Base-by-base conservation (phyloP, 345 rosid genomes). In the Populus euphratica region DNA sequence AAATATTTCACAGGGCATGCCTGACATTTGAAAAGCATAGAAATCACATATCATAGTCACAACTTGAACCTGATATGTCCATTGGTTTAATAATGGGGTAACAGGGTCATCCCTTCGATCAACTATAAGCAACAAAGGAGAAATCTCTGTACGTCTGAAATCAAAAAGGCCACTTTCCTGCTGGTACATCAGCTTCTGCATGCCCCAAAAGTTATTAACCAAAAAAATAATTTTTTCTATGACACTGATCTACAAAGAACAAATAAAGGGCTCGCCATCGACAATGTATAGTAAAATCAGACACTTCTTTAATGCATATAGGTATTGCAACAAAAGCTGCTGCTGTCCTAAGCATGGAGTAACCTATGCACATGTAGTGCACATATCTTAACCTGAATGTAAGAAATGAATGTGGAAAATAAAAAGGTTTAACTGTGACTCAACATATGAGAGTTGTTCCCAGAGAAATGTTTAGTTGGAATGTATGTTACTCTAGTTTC, bases 71-170 rank as follows among this genome's bases (percentile, higher is more conserved):
- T 93, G 97, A 86, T 96, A 96, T 77, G 98, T 96, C 99, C 99
- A 96, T 84, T 91, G 99, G 78, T 96, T 96, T 77, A 92, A 87
- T 83, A 96, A 85, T 54, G 99, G 98, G 67, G 99, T 91, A 81
- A 92, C 97, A 4, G 95, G 98, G 78, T 96, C 98, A 82, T 96
- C 98, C 81, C 99, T 93, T 88, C 98, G 87, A 86, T 96, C 99
- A 83, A 96, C 62, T 73, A 96, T 82, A 77, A 92, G 90, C 77
- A 96, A 82, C 78, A 93, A 76, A 16, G 99, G 97, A 80, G 99
- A 89, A 71, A 91, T 77, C 86, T 93, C 99, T n/a, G 86, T 90
- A 41, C 97, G 88, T 83, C 99, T 91, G 85, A 96, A 96, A 85
- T 93, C 97, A 77, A 92, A 96, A 70, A 93, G 96, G 70, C 95